These are phyloP conservation scores for Cydonia oblonga DNA, from an alignment of 331 rosid genomes.

Conservation along the genomic window DNA sequence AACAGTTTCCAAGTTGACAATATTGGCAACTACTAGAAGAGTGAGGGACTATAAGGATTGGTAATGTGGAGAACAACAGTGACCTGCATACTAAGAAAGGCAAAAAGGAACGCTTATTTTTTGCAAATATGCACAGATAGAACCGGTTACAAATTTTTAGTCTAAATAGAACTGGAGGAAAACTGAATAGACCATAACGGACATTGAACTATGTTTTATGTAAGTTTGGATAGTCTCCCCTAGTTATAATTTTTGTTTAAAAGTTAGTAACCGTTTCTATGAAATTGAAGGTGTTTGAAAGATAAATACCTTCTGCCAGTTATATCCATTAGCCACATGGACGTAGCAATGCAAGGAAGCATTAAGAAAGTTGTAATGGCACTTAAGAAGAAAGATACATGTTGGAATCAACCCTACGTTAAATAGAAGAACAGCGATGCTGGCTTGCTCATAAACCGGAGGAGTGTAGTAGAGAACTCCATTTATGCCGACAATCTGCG, in stretches of 20 bases:
- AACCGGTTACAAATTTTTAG: too few relatives aligned
- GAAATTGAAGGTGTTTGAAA: not conserved
- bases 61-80: slow-evolving; percentile 41
- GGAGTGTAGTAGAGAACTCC: slow-evolving; percentile 59
- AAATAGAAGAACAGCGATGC: slow-evolving; percentile 42
- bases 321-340: slow-evolving; percentile 57
- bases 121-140: too few relatives aligned
- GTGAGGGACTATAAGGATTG: slow-evolving; percentile 34
- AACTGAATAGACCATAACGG: too few relatives aligned
- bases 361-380: slow-evolving; percentile 34
- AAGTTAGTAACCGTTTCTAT: not conserved
- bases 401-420: slow-evolving; percentile 25
- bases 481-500: slow-evolving; percentile 55
- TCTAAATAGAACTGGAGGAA: too few relatives aligned
- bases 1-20: slow-evolving; percentile 17
- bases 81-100: slow-evolving; percentile 36
- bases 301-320: slow-evolving; percentile 53
- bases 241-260: too few relatives aligned
- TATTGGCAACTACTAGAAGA: slow-evolving; percentile 23
- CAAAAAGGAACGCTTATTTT: not conserved
- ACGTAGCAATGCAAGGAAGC: slow-evolving; percentile 59
- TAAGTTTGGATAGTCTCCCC: too few relatives aligned
- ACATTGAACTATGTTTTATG: too few relatives aligned
- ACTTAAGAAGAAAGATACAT: slow-evolving; percentile 40
- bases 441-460: slow-evolving; percentile 47